Percentiles rank a stretch among this genome's conserved stretches.
phyloP scores from a whole-genome alignment of 495 filamentous ascomycete genomes.

The Entonaema liquescens region DNA sequence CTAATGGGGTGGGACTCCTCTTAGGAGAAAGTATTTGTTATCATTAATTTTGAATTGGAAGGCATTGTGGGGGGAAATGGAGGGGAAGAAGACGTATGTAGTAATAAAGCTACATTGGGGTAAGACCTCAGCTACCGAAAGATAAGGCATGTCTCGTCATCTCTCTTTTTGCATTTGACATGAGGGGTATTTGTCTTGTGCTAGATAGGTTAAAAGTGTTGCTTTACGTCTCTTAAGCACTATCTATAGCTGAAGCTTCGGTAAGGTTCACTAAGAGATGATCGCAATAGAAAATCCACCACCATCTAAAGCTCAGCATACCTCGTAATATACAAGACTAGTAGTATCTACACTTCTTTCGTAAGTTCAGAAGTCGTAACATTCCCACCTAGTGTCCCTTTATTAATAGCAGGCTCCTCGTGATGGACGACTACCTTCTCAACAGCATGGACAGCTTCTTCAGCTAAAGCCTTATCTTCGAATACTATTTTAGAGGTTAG shows the following conservation, averaged over 20 bases:
- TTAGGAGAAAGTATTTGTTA: constrained; percentile 14
- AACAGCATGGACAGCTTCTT: constrained; percentile 50
- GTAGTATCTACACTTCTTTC: constrained; percentile 5
- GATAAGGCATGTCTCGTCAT: not conserved
- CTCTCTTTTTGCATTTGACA: not conserved
- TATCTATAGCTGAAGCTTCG: not conserved
- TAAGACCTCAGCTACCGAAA: constrained; percentile 2
- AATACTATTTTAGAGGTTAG: constrained; percentile 47
- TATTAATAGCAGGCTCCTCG: constrained; percentile 10
- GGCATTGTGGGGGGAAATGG: constrained; percentile 4
- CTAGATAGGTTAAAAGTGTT: not conserved
- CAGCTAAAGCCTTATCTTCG: constrained; percentile 54
- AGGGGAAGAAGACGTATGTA: not conserved
- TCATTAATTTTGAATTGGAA: constrained; percentile 17
- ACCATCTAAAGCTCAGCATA: not conserved
- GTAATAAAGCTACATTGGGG: not conserved
- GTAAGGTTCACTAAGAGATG: not conserved
- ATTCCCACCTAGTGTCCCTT: not conserved
- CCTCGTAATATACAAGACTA: not conserved
- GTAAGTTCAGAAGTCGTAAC: not conserved
- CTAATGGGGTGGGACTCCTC: not conserved
- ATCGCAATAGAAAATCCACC: not conserved
- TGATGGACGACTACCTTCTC: constrained; percentile 52
- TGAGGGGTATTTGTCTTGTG: not conserved
- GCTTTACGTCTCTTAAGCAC: not conserved